These are phyloP conservation scores for Phytophthora macrochlamydospora DNA, from an alignment of 352 stramenopile species.

Conservation along the genomic window DNA sequence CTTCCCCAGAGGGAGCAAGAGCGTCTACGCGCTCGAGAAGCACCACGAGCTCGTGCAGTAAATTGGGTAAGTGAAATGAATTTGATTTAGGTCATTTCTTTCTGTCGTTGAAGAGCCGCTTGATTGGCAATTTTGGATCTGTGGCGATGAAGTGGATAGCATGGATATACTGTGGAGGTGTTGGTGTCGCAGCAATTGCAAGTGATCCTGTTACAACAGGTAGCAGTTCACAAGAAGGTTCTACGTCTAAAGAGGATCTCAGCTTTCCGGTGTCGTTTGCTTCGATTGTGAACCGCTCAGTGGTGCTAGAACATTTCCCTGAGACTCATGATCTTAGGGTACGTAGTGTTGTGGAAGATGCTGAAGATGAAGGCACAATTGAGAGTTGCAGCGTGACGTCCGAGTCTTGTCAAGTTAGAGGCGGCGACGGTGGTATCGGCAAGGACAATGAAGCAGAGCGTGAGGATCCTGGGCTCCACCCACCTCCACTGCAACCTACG, in stretches of 20 bases:
- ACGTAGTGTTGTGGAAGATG: conserved; percentile 15
- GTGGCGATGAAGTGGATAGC: conserved; percentile 2
- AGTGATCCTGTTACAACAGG: neutral
- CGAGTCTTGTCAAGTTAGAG: conserved; percentile 6
- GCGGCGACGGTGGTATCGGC: neutral
- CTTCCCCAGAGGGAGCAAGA: conserved; percentile 72
- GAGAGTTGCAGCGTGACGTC: conserved; percentile 12
- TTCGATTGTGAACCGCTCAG: conserved; percentile 22
- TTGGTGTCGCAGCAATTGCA: neutral
- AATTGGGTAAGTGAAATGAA: neutral
- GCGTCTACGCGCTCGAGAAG: conserved; percentile 74
- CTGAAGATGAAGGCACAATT: conserved; percentile 10
- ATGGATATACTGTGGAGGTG: conserved; percentile 8
- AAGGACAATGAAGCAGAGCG: neutral
- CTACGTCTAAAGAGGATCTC: conserved; percentile 9
- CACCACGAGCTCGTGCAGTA: conserved; percentile 70
- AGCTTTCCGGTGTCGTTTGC: conserved; percentile 43
- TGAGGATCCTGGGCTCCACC: conserved; percentile 16
- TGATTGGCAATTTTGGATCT: conserved; percentile 21
- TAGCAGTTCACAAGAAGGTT: neutral
- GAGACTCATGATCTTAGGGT: conserved; percentile 31
- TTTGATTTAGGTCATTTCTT: no score
- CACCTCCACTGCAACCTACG: conserved; percentile 32
- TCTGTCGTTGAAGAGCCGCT: conserved; percentile 17
- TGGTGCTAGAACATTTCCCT: conserved; percentile 31